Conservation (phyloP, 2,329 filamentous ascomycete species). For the Aspergillus latus region DNA sequence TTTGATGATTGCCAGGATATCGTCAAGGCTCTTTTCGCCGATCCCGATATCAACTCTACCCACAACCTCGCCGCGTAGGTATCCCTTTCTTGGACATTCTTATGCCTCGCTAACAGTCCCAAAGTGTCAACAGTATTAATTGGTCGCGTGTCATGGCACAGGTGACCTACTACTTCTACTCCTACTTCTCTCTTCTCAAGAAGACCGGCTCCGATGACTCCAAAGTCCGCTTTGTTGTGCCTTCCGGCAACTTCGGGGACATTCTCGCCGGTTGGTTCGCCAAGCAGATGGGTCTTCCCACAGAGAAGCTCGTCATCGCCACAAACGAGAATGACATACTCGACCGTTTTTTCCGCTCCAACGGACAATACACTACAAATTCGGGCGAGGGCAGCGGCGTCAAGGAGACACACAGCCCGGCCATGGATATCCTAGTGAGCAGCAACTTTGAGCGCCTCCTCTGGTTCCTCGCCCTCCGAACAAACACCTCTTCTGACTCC, state of each 20-base stretch:
- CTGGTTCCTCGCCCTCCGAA: slow-evolving; percentile 82
- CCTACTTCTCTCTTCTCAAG: slow-evolving; percentile 78
- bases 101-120: not conserved
- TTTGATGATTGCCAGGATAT: slow-evolving; percentile 98
- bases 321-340: slow-evolving; percentile 99
- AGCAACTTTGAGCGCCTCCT: slow-evolving; percentile 95
- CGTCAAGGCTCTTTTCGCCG: slow-evolving; percentile 87
- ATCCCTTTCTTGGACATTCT: not conserved
- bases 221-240: slow-evolving; percentile 77
- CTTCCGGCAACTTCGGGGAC: slow-evolving; percentile 95
- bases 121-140: slow-evolving; percentile 86
- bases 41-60: slow-evolving; percentile 76
- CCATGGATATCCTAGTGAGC: slow-evolving; percentile 96
- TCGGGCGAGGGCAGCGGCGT: slow-evolving; percentile 64
- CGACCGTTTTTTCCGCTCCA: slow-evolving; percentile 84
- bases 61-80: slow-evolving; percentile 73
- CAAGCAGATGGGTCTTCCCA: slow-evolving; percentile 81
- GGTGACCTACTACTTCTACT: slow-evolving; percentile 95
- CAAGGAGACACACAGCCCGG: slow-evolving; percentile 87
- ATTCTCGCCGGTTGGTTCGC: slow-evolving; percentile 89
- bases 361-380: slow-evolving; percentile 80
- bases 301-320: slow-evolving; percentile 84
- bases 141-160: slow-evolving; percentile 93
- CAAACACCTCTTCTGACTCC: slow-evolving; percentile 46
- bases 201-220: slow-evolving; percentile 56